Conservation (phyloP, 805 yeast species). For the Nakazawaea ishiwadae region DNA sequence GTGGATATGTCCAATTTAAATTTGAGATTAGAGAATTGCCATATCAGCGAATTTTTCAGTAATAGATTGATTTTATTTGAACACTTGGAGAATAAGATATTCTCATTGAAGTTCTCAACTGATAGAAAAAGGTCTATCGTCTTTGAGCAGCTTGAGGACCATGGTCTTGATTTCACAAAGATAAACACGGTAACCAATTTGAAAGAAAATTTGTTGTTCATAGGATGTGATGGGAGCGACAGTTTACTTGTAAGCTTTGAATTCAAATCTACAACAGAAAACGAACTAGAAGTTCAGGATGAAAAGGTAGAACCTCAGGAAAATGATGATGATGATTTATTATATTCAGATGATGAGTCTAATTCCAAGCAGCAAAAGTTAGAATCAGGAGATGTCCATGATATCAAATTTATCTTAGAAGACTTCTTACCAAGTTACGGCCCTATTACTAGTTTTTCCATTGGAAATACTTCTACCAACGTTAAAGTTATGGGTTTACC, state of each 20-base stretch:
- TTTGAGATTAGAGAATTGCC: conserved; percentile 51
- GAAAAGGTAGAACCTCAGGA: conserved; percentile 21
- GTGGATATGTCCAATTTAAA: conserved; percentile 46
- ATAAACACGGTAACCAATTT: conserved; percentile 17
- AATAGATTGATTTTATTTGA: conserved; percentile 8
- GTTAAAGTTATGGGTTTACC: conserved; percentile 53
- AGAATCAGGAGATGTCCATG: neutral
- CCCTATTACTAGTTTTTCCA: conserved; percentile 63
- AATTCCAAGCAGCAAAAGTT: too few relatives aligned
- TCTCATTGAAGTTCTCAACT: neutral
- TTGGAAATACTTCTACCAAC: conserved; percentile 57
- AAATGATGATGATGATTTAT: conserved; percentile 41
- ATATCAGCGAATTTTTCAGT: conserved; percentile 24
- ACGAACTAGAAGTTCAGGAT: conserved; percentile 10
- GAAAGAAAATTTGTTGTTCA: conserved; percentile 40
- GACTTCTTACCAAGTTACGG: conserved; percentile 55
- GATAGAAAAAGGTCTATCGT: conserved; percentile 14
- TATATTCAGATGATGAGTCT: conserved; percentile 32
- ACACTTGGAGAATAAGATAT: neutral
- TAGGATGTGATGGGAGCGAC: conserved; percentile 59
- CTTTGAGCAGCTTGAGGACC: conserved; percentile 25
- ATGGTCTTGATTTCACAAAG: conserved; percentile 28
- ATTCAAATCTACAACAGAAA: conserved; percentile 17
- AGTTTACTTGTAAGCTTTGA: conserved; percentile 44
- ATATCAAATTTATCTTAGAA: conserved; percentile 6